phyloP scores from a whole-genome alignment of 2,329 filamentous ascomycete species.

The Dothistroma septosporum region DNA sequence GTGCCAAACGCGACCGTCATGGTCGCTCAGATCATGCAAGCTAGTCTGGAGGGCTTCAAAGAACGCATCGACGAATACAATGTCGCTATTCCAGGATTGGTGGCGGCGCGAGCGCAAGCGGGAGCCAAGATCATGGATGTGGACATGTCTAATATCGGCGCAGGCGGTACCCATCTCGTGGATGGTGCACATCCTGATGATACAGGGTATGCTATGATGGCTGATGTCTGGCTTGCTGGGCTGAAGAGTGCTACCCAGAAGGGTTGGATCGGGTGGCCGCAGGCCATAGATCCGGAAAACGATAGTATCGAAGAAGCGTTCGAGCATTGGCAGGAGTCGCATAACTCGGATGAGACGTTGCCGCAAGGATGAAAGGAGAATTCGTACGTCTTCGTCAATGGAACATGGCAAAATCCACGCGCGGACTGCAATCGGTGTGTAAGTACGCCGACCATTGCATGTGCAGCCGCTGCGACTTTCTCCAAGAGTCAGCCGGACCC shows the following conservation, averaged over 20 bases:
- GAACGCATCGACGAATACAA: background rate
- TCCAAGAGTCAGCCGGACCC: too few species aligned
- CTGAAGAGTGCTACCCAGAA: background rate
- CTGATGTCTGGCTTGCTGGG: background rate
- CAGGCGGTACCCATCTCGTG: background rate
- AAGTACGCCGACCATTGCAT: too few species aligned
- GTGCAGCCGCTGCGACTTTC: too few species aligned
- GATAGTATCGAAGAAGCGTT: too few species aligned
- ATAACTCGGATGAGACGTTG: too few species aligned
- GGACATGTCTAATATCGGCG: background rate
- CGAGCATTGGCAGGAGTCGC: too few species aligned
- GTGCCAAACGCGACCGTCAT: background rate
- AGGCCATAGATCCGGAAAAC: too few species aligned
- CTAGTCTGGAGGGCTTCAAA: background rate
- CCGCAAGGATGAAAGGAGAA: too few species aligned
- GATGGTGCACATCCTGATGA: constrained; percentile 2
- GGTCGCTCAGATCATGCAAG: constrained; percentile 2
- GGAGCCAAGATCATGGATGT: background rate
- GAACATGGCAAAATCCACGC: too few species aligned
- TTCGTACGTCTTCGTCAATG: too few species aligned
- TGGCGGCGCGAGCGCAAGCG: background rate
- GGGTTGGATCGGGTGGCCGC: background rate
- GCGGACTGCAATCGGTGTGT: too few species aligned
- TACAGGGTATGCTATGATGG: background rate
- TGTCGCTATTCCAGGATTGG: background rate